Conservation (phyloP, 345 rosid species). For the Cochlearia excelsa region DNA sequence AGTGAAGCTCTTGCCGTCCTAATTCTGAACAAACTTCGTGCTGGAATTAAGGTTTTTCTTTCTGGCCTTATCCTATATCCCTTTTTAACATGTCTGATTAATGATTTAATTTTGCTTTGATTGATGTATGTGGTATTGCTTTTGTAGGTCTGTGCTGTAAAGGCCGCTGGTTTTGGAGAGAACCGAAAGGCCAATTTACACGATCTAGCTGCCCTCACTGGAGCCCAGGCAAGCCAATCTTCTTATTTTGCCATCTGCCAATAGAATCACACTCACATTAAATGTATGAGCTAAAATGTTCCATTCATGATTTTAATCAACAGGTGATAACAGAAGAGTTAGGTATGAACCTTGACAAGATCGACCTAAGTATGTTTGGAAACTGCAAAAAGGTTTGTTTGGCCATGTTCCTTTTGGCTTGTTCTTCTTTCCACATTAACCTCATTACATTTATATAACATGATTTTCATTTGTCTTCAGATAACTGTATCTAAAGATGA, state of each 20-base stretch:
- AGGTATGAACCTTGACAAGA: conserved; percentile 91
- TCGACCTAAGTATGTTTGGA: conserved; percentile 79
- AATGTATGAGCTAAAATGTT: conserved; percentile 7
- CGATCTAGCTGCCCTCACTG: conserved; percentile 88
- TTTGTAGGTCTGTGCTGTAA: conserved; percentile 80
- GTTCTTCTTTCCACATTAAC: not conserved
- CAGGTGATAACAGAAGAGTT: conserved; percentile 92
- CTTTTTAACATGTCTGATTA: not conserved
- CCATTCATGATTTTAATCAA: conserved; percentile 6
- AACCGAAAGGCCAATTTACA: conserved; percentile 79
- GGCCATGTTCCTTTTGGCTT: not conserved
- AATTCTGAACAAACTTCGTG: conserved; percentile 89
- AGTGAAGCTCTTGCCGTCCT: conserved; percentile 89
- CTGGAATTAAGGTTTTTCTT: conserved; percentile 79
- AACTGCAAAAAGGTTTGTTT: conserved; percentile 77
- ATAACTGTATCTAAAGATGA: conserved; percentile 88
- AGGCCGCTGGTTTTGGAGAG: conserved; percentile 98
- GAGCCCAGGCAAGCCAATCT: conserved; percentile 63
- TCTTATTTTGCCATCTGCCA: not conserved
- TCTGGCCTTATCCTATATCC: conserved; percentile 13
- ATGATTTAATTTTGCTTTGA: not conserved
- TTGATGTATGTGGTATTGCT: conserved; percentile 16
- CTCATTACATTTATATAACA: not conserved
- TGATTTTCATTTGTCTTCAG: conserved; percentile 34
- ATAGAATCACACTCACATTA: not conserved